Percentiles rank a stretch among this genome's conserved stretches.
phyloP scores from a whole-genome alignment of 768 basidiomycete genomes.

The Tephrocybe rancida region DNA sequence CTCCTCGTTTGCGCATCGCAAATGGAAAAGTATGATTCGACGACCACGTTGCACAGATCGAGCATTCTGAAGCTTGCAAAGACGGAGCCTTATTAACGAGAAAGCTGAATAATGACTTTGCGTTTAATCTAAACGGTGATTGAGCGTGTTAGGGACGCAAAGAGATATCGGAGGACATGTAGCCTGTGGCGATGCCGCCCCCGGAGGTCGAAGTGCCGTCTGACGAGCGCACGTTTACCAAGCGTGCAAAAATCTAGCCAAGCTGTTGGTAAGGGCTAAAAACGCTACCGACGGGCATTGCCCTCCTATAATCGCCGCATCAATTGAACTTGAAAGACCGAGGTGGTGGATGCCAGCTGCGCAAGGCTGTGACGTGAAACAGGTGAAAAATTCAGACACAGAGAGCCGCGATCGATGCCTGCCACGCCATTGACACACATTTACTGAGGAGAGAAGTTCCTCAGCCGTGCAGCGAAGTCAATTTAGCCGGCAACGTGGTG shows the following conservation, averaged over 20 bases:
- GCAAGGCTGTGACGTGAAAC: not conserved
- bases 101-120: too few relatives aligned
- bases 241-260: not conserved
- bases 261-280: not conserved
- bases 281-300: not conserved
- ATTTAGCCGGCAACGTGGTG: too few relatives aligned
- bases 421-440: not conserved
- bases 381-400: not conserved
- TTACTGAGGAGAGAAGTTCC: not conserved
- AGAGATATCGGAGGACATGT: not conserved
- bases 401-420: not conserved
- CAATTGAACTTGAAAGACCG: not conserved
- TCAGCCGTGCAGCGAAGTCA: too few relatives aligned
- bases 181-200: conserved; percentile 14
- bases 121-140: too few relatives aligned
- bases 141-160: too few relatives aligned
- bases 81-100: too few relatives aligned
- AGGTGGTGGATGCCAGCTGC: not conserved
- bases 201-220: conserved; percentile 1
- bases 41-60: not conserved
- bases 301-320: not conserved
- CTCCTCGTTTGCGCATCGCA: not conserved
- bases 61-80: conserved; percentile 1
- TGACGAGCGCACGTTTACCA: not conserved
- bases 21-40: not conserved